Conservation (phyloP, 805 yeast species). For the Cyberlindnera galapagoensis region DNA sequence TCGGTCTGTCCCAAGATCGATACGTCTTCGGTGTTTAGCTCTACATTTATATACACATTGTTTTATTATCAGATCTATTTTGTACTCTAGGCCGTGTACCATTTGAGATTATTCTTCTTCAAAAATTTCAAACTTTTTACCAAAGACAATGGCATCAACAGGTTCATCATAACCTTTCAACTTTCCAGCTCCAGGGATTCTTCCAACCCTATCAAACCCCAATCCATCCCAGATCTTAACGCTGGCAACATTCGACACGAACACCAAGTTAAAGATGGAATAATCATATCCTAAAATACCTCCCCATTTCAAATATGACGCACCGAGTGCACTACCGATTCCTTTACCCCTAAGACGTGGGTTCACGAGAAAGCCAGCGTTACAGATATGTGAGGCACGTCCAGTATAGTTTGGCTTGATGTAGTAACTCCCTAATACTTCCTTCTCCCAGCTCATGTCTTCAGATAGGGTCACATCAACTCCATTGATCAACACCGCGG, state of each 20-base stretch:
- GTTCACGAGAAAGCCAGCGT: conserved; percentile 79
- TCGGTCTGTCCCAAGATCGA: no score
- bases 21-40: no score
- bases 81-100: no score
- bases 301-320: conserved; percentile 61
- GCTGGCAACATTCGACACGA: conserved; percentile 74
- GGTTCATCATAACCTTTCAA: conserved; percentile 56
- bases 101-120: no score
- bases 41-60: no score
- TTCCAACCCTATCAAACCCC: conserved; percentile 77
- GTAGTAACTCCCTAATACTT: conserved; percentile 67
- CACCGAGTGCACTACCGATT: conserved; percentile 66
- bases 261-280: conserved; percentile 84
- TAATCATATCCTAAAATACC: conserved; percentile 73
- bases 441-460: conserved; percentile 36
- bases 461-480: conserved; percentile 16
- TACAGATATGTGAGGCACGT: conserved; percentile 80
- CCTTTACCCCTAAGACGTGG: conserved; percentile 54
- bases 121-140: conserved; percentile 66
- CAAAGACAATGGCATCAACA: conserved; percentile 75
- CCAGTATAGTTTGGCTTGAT: conserved; percentile 85
- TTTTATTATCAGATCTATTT: no score
- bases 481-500: conserved; percentile 53
- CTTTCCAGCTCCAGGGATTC: conserved; percentile 64
- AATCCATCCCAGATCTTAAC: conserved; percentile 72